Base-by-base conservation (phyloP, 1,284 basidiomycete genomes). In the Cutaneotrichosporon cutaneum region DNA sequence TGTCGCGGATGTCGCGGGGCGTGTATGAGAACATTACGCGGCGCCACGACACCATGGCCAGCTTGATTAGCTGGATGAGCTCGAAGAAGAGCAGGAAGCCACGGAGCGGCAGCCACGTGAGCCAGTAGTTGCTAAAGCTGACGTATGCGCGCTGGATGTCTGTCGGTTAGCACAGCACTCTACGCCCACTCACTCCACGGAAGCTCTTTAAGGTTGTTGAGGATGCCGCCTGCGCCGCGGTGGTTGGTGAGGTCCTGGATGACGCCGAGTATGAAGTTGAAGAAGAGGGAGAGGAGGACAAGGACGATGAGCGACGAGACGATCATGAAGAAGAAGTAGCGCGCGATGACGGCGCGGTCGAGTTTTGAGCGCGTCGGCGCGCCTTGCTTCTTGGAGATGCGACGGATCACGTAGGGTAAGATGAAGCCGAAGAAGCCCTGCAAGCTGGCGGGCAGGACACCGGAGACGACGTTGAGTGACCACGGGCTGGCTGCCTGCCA, bases 1-100 rank as follows among this genome's bases (percentile, higher is more conserved):
- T 94, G 71, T 97, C 94, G 58, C 93, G 85, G 62, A 98, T 92
- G 72, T 97, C 94, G 69, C 96, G 87, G 51, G 94, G 95, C 0
- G 96, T 99, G 61, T 94, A 88, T n/a, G 94, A 92, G 72, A 97
- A 90, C 53, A 93, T 79, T 83, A 84, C 81, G 3, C 90, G 93
- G 79, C 90, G 90, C 80, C 97, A 82, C 36, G 88, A 94, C 22
- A 94, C 86, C 82, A 90, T 86, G 14, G 94, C 73, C 35, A 99
- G 83, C 74, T 96, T 95, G 80, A 97, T 80, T 59, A 98, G 87
- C 78, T 99, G 96, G 6, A 95, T 94, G 47, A 99, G 83, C 76
- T 99, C 96, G 73, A 98, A 98, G 61, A 98, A 81, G 26, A 88
- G 88, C 51, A 97, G 84, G 84, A 96, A 96, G 32, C 94, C 94